Evolutionary conservation across 2,329 filamentous ascomycete genomes (phyloP).

Genomic region (Neonectria ditissima): DNA sequence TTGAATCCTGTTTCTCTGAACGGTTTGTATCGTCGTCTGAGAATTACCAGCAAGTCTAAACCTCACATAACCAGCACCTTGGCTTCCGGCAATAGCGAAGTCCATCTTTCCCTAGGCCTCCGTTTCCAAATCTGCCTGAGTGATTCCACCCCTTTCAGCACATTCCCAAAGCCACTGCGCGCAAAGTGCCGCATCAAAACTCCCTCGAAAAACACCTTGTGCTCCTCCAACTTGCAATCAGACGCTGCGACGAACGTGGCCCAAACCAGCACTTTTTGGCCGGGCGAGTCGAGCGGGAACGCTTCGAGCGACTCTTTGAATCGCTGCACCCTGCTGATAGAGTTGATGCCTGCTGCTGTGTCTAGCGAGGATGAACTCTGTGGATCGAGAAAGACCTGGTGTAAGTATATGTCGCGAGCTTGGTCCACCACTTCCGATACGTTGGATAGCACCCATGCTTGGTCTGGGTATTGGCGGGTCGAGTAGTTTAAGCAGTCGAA

Average conservation of each 20-base stretch:
- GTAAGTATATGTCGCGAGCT: slow-evolving; percentile 84
- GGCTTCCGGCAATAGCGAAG: slow-evolving; percentile 38
- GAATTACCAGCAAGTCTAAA: neutral
- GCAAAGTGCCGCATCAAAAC: slow-evolving; percentile 33
- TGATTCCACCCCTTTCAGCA: slow-evolving; percentile 38
- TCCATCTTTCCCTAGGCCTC: slow-evolving; percentile 41
- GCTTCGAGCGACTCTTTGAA: slow-evolving; percentile 41
- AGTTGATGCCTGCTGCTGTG: slow-evolving; percentile 9
- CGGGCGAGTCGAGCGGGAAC: slow-evolving; percentile 35
- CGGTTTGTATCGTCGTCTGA: neutral
- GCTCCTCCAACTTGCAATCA: slow-evolving; percentile 40
- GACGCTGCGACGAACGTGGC: slow-evolving; percentile 45
- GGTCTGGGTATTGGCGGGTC: slow-evolving; percentile 78
- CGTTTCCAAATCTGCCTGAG: slow-evolving; percentile 42
- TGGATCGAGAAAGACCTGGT: slow-evolving; percentile 65
- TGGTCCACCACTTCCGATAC: slow-evolving; percentile 87
- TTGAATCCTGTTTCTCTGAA: neutral
- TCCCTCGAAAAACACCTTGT: slow-evolving; percentile 41
- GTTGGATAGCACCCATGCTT: slow-evolving; percentile 77
- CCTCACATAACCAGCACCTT: slow-evolving; percentile 46
- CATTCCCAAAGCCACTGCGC: slow-evolving; percentile 42
- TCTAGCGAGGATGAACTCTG: slow-evolving; percentile 27
- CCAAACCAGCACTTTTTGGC: slow-evolving; percentile 45
- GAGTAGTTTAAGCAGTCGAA: slow-evolving; percentile 41
- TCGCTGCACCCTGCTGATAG: slow-evolving; percentile 37